Evolutionary conservation across 352 stramenopile species (phyloP), one percentile per base, ranked within the genome.

Genomic region (Globisporangium lucens): DNA sequence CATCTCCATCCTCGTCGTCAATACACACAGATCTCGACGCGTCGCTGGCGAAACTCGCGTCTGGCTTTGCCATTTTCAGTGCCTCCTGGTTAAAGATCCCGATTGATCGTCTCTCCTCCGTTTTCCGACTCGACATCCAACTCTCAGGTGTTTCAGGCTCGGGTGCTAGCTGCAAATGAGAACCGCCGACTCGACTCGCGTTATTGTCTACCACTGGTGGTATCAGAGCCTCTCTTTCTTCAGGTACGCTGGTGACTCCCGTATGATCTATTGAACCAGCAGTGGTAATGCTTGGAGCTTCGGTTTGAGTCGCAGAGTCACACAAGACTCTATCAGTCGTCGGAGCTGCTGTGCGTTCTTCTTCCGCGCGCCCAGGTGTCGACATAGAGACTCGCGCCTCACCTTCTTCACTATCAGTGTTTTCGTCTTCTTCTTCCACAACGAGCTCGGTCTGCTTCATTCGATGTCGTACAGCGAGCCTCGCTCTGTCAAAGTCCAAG

Each of bases 401-500:
- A 9, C 27, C 55, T 38, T 56, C 20, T 55, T 75, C 49, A 4
- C 5, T 49, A 6, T 58, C 29, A 12, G 47, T 30, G 15, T 46
- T 49, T 24, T 56, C 17, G 8, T 61, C 47, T 47, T 72, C 52
- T 33, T 49, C 33, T n/a, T 17, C 52, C 7, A 35, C 41, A 8
- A n/a, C 12, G 4, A 72, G 12, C 43, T 69, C 64, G 9, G 35
- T 33, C n/a, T 2, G 7, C 8, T 36, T 53, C 38, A n/a, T 2
- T 2, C 15, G 36, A 58, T 29, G 56, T 17, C 8, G 46, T 6
- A 4, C 9, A 15, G 36, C 51, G 30, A 51, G 3, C 6, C 56
- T 13, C 27, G 27, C 38, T 56, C 9, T 46, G 29, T 24, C 38
- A 38, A 63, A 56, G 52, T 64, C 72, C 65, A 85, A 65, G 7